Evolutionary conservation across 2,329 filamentous ascomycete species (phyloP).

Genomic region (Aplosporella prunicola): DNA sequence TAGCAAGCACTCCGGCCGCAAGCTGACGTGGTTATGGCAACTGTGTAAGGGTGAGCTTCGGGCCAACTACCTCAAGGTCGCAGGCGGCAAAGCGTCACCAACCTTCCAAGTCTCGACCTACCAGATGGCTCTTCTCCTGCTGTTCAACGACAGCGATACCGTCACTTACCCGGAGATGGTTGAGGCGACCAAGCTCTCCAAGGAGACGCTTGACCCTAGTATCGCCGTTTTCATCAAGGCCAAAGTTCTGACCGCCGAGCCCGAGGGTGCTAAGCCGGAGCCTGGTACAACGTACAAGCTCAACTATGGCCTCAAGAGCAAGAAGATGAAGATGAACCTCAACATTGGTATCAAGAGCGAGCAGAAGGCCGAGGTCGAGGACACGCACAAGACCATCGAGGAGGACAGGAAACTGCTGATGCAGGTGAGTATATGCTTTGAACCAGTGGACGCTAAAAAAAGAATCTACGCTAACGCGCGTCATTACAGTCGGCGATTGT

Average conservation of each 20-base stretch:
- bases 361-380: constrained; percentile 89
- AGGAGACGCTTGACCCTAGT: constrained; percentile 78
- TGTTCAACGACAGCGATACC: constrained; percentile 87
- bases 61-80: constrained; percentile 75
- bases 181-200: constrained; percentile 66
- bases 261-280: constrained; percentile 65
- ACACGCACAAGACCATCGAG: constrained; percentile 99
- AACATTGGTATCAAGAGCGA: constrained; percentile 94
- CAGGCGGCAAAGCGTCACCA: constrained; percentile 71
- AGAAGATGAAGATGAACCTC: constrained; percentile 94
- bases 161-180: constrained; percentile 83
- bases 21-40: constrained; percentile 97
- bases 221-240: constrained; percentile 84
- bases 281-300: constrained; percentile 71
- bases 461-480: constrained; percentile 23
- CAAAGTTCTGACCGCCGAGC: constrained; percentile 68
- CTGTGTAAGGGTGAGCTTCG: constrained; percentile 95
- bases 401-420: constrained; percentile 94
- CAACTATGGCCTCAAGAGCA: constrained; percentile 95
- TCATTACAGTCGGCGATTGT: constrained; percentile 89
- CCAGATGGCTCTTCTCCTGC: constrained; percentile 89
- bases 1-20: constrained; percentile 91
- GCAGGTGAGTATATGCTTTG: constrained; percentile 57
- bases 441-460: too few relatives aligned
- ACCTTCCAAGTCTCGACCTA: constrained; percentile 97